Evolutionary conservation across 768 basidiomycete species (phyloP).

Genomic region (Suillus luteus): DNA sequence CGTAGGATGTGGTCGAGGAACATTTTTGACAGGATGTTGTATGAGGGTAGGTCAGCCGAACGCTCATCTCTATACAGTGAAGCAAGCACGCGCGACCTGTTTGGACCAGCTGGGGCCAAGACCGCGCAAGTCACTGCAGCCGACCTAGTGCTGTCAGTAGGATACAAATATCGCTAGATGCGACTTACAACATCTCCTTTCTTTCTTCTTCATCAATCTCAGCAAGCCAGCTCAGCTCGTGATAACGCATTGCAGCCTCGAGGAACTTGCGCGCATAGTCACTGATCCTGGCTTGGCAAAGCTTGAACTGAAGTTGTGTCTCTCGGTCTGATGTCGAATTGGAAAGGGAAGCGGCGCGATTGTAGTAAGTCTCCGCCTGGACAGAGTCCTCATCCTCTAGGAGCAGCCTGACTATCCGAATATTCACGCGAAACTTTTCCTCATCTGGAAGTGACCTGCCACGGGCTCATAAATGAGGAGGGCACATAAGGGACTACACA

Average conservation of each 20-base stretch:
- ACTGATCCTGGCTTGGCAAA: constrained; percentile 92
- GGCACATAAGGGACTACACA: not conserved
- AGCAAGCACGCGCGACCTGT: constrained; percentile 89
- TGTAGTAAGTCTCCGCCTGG: constrained; percentile 98
- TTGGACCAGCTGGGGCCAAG: constrained; percentile 95
- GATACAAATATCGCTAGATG: constrained; percentile 18
- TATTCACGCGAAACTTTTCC: constrained; percentile 87
- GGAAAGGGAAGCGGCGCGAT: constrained; percentile 88
- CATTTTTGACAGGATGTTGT: constrained; percentile 96
- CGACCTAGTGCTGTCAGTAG: constrained; percentile 45
- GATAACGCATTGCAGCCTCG: constrained; percentile 92
- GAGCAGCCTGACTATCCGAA: constrained; percentile 91
- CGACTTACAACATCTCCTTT: constrained; percentile 80
- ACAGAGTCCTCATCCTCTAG: constrained; percentile 97
- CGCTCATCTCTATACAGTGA: constrained; percentile 95
- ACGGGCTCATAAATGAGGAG: constrained; percentile 13
- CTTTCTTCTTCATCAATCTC: constrained; percentile 95
- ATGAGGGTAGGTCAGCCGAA: constrained; percentile 72
- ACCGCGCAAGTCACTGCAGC: constrained; percentile 97
- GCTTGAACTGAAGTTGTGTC: constrained; percentile 81
- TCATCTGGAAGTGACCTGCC: constrained; percentile 67
- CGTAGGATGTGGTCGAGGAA: constrained; percentile 97
- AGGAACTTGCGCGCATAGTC: constrained; percentile 92
- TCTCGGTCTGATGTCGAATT: constrained; percentile 79
- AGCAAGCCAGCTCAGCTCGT: constrained; percentile 89